A percentile compares a stretch with the other conserved stretches of the same genome.
Conservation (phyloP, 305 asterid genomes). For the Coffea humblotiana region DNA sequence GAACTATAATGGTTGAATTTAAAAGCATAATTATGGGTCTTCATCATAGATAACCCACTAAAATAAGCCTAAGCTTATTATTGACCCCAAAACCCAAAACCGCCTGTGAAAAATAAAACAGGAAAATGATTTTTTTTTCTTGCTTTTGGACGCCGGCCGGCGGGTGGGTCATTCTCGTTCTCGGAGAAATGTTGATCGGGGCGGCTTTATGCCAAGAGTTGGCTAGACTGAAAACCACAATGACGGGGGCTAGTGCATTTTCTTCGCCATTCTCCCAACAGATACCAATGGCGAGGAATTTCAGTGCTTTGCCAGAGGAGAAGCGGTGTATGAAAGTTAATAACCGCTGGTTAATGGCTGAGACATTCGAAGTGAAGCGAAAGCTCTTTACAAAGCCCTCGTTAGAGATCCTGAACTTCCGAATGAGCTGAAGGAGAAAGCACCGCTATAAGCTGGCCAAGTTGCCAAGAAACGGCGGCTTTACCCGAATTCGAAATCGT, state of each 20-base stretch:
- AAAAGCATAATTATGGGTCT: too few relatives aligned
- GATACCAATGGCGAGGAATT: neutral
- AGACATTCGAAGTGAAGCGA: slow-evolving; percentile 38
- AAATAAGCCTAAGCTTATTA: too few relatives aligned
- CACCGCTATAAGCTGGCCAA: slow-evolving; percentile 41
- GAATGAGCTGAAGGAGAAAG: slow-evolving; percentile 33
- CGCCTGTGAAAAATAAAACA: too few relatives aligned
- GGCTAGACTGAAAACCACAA: slow-evolving; percentile 10
- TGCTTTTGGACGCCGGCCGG: neutral
- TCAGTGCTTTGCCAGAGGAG: slow-evolving; percentile 17
- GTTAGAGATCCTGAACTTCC: slow-evolving; percentile 38
- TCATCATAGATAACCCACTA: too few relatives aligned
- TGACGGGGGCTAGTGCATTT: neutral
- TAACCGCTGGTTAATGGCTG: slow-evolving; percentile 37
- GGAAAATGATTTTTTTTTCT: too few relatives aligned
- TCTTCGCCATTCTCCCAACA: neutral
- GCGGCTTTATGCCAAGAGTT: slow-evolving; percentile 18
- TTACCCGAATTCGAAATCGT: slow-evolving; percentile 42
- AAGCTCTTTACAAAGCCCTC: slow-evolving; percentile 38
- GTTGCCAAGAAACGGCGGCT: slow-evolving; percentile 47
- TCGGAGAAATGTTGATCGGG: slow-evolving; percentile 13
- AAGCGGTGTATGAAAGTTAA: slow-evolving; percentile 28
- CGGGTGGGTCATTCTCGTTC: too few relatives aligned
- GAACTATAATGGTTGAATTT: too few relatives aligned
- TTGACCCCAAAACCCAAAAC: too few relatives aligned